Conservation (phyloP, 495 filamentous ascomycete genomes). For the Penicillium cinerascens region DNA sequence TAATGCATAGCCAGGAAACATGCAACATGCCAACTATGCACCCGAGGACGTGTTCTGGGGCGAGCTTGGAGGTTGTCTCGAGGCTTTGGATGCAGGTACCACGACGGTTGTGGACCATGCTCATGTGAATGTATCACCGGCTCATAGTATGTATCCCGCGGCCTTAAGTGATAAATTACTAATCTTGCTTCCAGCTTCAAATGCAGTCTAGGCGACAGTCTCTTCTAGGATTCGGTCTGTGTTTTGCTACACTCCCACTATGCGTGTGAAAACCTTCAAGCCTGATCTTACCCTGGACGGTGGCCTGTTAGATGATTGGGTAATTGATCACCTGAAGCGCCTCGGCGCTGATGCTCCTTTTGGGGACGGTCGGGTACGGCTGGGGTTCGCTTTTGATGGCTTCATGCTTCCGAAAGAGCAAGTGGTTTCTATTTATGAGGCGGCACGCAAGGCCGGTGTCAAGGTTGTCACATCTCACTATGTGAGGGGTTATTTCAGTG, state of each 20-base stretch:
- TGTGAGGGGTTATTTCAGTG: slow-evolving; percentile 10
- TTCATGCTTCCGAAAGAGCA: slow-evolving; percentile 32
- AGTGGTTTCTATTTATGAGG: slow-evolving; percentile 28
- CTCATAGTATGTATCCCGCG: slow-evolving; percentile 26
- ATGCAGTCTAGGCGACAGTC: slow-evolving; percentile 38
- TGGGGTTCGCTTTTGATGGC: slow-evolving; percentile 43
- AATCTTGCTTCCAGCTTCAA: slow-evolving; percentile 20
- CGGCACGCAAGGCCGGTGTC: slow-evolving; percentile 21
- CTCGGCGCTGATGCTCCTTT: slow-evolving; percentile 31
- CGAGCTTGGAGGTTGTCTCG: slow-evolving; percentile 49
- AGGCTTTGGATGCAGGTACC: slow-evolving; percentile 52
- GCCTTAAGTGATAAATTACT: background rate
- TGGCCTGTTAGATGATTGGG: slow-evolving; percentile 38
- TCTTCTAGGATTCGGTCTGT: slow-evolving; percentile 47
- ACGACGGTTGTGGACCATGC: slow-evolving; percentile 59
- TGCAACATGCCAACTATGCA: slow-evolving; percentile 33
- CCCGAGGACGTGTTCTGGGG: slow-evolving; percentile 53
- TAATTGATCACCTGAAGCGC: slow-evolving; percentile 30
- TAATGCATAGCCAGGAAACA: slow-evolving; percentile 18
- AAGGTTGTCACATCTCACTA: slow-evolving; percentile 41
- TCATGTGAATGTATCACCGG: slow-evolving; percentile 43
- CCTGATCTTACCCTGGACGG: slow-evolving; percentile 29
- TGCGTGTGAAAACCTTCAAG: slow-evolving; percentile 30
- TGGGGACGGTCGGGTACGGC: slow-evolving; percentile 35
- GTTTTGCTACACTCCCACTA: slow-evolving; percentile 43